A percentile compares a stretch with the other conserved stretches of the same genome.
These are phyloP conservation scores for Pichia gijzeniarum DNA, from an alignment of 805 yeast genomes.

Conservation along the genomic window DNA sequence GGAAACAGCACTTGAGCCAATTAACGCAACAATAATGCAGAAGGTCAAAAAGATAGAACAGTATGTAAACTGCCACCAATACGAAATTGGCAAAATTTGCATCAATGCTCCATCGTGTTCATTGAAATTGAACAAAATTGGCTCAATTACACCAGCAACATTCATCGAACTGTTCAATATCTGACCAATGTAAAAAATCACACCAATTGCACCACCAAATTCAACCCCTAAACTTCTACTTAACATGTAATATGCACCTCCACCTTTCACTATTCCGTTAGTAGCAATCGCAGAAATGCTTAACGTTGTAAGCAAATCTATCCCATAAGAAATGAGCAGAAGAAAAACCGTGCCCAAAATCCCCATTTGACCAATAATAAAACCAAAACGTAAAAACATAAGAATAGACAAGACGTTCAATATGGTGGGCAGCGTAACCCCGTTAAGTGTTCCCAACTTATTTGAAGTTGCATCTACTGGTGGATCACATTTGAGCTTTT, in stretches of 20 bases:
- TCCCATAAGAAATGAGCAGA: constrained; percentile 65
- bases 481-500: too few species aligned
- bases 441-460: constrained; percentile 77
- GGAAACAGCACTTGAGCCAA: constrained; percentile 78
- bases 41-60: constrained; percentile 61
- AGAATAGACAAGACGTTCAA: constrained; percentile 87
- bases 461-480: constrained; percentile 5
- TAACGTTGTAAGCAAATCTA: constrained; percentile 78
- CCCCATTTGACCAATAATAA: constrained; percentile 92
- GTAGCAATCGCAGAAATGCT: constrained; percentile 95
- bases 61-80: constrained; percentile 63
- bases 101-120: constrained; percentile 46
- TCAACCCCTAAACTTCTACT: constrained; percentile 94
- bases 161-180: constrained; percentile 86
- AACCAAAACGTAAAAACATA: constrained; percentile 94
- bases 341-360: constrained; percentile 67
- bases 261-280: constrained; percentile 95
- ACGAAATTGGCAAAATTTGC: constrained; percentile 55
- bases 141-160: constrained; percentile 94
- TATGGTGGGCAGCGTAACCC: constrained; percentile 91
- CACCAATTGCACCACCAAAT: constrained; percentile 96
- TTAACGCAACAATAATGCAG: constrained; percentile 70
- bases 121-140: constrained; percentile 77
- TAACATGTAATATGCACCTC: constrained; percentile 98
- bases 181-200: constrained; percentile 92